Evolutionary conservation across 768 basidiomycete species (phyloP).

Genomic region (Russula earlei): DNA sequence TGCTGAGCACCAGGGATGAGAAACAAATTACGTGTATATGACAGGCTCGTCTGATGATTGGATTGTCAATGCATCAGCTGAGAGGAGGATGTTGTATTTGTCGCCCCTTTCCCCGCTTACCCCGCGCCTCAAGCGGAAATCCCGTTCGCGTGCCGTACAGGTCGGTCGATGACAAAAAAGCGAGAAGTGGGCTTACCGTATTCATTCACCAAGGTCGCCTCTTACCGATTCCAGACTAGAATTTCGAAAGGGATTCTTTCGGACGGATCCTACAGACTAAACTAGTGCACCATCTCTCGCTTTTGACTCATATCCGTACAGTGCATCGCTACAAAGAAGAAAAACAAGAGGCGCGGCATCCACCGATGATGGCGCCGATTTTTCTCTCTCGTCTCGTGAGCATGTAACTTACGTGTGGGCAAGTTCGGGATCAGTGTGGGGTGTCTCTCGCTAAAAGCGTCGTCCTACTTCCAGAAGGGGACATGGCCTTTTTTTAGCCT

Average conservation of each 20-base stretch:
- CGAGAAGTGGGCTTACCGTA: background rate
- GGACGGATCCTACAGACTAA: conserved; percentile 5
- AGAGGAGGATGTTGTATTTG: too few species aligned
- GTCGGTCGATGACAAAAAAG: too few species aligned
- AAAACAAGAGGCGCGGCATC: background rate
- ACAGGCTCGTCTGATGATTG: too few species aligned
- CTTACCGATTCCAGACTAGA: background rate
- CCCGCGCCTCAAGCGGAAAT: conserved; percentile 6
- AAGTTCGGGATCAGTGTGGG: background rate
- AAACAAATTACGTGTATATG: background rate
- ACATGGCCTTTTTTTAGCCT: too few species aligned
- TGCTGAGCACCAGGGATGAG: too few species aligned
- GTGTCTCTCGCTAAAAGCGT: background rate
- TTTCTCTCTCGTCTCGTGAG: background rate
- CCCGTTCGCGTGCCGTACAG: background rate
- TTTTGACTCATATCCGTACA: conserved; percentile 6
- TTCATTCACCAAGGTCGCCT: background rate
- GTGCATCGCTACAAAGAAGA: background rate
- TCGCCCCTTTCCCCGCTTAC: background rate
- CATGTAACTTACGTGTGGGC: background rate
- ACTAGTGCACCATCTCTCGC: background rate
- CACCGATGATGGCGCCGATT: background rate
- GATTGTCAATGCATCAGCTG: background rate
- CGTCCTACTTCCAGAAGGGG: background rate
- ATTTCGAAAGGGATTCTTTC: background rate